Evolutionary conservation across 345 rosid genomes (phyloP).

Genomic region (Cardiospermum halicacabum): DNA sequence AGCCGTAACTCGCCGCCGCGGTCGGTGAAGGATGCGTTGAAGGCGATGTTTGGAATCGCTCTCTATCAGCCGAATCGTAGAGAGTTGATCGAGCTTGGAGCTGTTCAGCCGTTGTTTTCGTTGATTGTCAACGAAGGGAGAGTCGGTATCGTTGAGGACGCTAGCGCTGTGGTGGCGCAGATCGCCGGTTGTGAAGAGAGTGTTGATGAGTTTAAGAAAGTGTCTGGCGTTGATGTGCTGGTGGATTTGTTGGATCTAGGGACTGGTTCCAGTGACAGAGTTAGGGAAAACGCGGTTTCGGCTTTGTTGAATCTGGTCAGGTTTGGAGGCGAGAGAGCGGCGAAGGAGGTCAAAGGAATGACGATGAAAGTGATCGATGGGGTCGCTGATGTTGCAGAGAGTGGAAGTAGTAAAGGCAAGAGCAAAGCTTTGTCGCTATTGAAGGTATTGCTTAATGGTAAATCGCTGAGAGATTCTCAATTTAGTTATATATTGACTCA

Average conservation of each 20-base stretch:
- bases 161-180: slow-evolving; percentile 89
- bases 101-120: slow-evolving; percentile 53
- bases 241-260: slow-evolving; percentile 70
- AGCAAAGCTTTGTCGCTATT: slow-evolving; percentile 54
- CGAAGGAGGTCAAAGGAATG: slow-evolving; percentile 38
- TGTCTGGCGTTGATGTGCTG: slow-evolving; percentile 49
- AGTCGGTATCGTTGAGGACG: slow-evolving; percentile 83
- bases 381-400: slow-evolving; percentile 49
- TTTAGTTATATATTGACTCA: slow-evolving; percentile 26
- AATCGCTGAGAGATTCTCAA: slow-evolving; percentile 23
- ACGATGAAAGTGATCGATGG: slow-evolving; percentile 49
- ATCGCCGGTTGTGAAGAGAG: slow-evolving; percentile 90
- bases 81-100: slow-evolving; percentile 62
- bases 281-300: slow-evolving; percentile 74
- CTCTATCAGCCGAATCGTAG: slow-evolving; percentile 63
- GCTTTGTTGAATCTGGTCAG: slow-evolving; percentile 71
- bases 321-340: slow-evolving; percentile 46
- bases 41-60: slow-evolving; percentile 74
- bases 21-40: slow-evolving; percentile 79
- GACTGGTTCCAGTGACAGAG: slow-evolving; percentile 58
- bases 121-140: slow-evolving; percentile 68
- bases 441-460: slow-evolving; percentile 32
- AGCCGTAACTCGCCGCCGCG: slow-evolving; percentile 52
- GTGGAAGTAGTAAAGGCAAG: slow-evolving; percentile 62
- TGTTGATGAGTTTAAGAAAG: slow-evolving; percentile 53